Evolutionary conservation across 1,284 basidiomycete species (phyloP), one percentile per base, ranked within the genome.

Genomic region (Apiotrichum domesticum): DNA sequence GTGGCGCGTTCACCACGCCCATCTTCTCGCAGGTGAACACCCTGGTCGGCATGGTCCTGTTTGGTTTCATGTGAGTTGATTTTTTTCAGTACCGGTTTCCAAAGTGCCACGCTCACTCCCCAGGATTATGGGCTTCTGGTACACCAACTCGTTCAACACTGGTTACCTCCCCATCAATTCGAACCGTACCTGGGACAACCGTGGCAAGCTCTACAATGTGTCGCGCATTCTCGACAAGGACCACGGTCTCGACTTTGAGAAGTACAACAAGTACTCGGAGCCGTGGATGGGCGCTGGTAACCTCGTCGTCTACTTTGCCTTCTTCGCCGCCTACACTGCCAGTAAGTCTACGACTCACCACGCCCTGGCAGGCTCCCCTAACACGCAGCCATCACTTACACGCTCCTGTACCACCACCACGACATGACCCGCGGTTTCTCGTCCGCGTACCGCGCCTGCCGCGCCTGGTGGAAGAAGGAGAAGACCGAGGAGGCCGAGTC

Each of bases 361-460:
- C 29, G 29, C 29, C 29, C 29, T 29, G 29, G 29, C 29, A 29
- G 29, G 2, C 29, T 29, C 29, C 29, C 29, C 29, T 29, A 29
- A 29, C 29, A 29, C 29, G 29, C 29, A 29, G 29, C 49, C 8
- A 35, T 52, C 46, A 48, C 45, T 3, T 51, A 46, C 44, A 47
- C 87, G 3, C 82, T 85, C 79, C 70, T 92, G 45, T 91, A 87
- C 87, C 90, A 89, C 79, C 84, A 88, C 52, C 81, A 82, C 29
- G 58, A 90, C 88, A 87, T 93, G 57, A 44, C 29, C 33, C 7
- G 21, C 33, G 46, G 44, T 15, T 61, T 55, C 50, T 29, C 29
- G 29, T 29, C 29, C 29, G 29, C 29, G 29, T 29, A 29, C 29
- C 29, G 29, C 29, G 29, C 29, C 29, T 29, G 29, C 29, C 44